Evolutionary conservation across 2,329 filamentous ascomycete genomes (phyloP), one percentile per base, ranked within the genome.

Genomic region (Ustilaginoidea virens): DNA sequence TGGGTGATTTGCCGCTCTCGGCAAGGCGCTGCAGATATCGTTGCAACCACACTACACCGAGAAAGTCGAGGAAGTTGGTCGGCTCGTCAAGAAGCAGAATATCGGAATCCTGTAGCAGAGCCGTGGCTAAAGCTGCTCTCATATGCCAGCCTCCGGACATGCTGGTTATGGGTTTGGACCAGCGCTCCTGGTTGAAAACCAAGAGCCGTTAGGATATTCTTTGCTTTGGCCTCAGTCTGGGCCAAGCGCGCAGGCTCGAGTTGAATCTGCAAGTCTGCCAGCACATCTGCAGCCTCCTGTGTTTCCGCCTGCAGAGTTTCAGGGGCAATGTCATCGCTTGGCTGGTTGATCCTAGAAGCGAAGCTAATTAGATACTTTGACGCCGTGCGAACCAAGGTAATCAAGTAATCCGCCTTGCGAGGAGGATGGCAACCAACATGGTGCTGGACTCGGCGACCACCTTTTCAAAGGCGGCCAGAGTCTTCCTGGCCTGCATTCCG

Each of bases 1-100:
- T 90, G 0, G 69, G 68, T 0, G 66, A 68, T 2, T 60, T 52
- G 0, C 61, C 53, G 0, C 49, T 49, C 13, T 71, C 64, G 4
- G 61, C 60, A 3, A 76, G 49, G 1, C 63, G 55, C 21, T 66
- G 58, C 7, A 92, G 66, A 44, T 85, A 76, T 9, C 66, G 66
- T 45, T 92, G 77, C 1, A 93, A 61, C 81, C 83, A 92, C 32
- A 92, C 70, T 33, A 92, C 85, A 1, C 80, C 80, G 0, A 85
- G 63, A 1, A 92, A 59, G 43, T 92, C 82, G 1, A 92, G 64
- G 45, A 82, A 92, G 45, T 92, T 92, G 19, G 82, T 92, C 0
- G 83, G 83, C 46, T 92, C 82, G 47, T 92, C 82, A 2, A 92
- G 68, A 28, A 92, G 74, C 33, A 92, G 60, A 3, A 92, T 70